Base-by-base conservation (phyloP, 306 rosid species). In the Sophora flavescens region DNA sequence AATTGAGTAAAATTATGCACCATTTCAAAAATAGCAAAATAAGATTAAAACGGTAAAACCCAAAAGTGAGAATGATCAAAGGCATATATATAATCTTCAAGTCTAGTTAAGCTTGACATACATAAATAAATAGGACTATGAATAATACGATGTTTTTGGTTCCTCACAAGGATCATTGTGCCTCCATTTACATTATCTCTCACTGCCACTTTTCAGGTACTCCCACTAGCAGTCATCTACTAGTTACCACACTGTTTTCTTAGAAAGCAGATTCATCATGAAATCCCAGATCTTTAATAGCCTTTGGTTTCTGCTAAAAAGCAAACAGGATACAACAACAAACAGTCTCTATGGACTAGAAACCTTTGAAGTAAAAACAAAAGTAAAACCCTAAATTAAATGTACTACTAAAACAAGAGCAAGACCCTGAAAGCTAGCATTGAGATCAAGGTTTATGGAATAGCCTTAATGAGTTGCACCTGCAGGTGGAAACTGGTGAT, bases 381-480 rank as follows among this genome's bases (percentile, higher is more conserved):
- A n/a, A 44, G 3, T 28, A 15, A 15, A 53, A 78, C 83, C 85
- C 50, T 44, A 44, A 44, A 44, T 44, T 81, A 84, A 71, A 36
- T 48, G 66, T 26, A 54, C 48, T 58, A 70, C 53, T 57, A 78
- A 33, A 78, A 70, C 56, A 35, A 61, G 60, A 78, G 4, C 69
- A 65, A 65, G 18, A 53, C 36, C 72, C 8, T 35, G 15, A 74
- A 12, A 51, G 22, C 22, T 22, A 51, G 18, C 42, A 32, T 41
- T 15, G 69, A 63, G 69, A 39, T 38, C 6, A 16, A 36, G 69
- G n/a, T 0, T 35, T 32, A 30, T 44, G 16, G 74, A 69, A 60
- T 14, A 38, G 17, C 53, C 72, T 79, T 66, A 82, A 61, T 73
- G 79, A 50, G 84, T 82, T 87, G 86, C 84, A 89, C 93, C 97